These are phyloP conservation scores for Cruciata laevipes DNA, from an alignment of 257 asterid genomes.

Conservation along the genomic window DNA sequence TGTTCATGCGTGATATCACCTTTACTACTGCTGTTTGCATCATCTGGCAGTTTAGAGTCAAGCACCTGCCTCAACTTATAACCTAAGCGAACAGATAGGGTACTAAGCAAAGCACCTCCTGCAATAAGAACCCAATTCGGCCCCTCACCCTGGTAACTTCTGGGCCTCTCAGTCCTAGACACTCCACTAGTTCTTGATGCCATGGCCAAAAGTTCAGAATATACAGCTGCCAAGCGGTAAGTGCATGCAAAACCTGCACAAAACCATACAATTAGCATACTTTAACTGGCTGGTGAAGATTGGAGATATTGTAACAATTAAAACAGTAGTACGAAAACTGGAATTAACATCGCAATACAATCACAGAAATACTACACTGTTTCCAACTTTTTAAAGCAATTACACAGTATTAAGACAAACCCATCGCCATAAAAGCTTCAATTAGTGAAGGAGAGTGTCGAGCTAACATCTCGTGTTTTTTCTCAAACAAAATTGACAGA, in stretches of 20 bases:
- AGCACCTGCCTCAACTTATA: constrained; percentile 71
- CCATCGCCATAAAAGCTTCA: not conserved
- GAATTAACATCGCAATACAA: too few species aligned
- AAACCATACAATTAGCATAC: constrained; percentile 1
- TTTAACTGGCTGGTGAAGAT: not conserved
- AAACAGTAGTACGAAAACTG: too few species aligned
- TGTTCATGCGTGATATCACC: constrained; percentile 30
- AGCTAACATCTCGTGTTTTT: not conserved
- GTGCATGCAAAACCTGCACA: constrained; percentile 24
- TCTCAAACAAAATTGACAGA: not conserved
- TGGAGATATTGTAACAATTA: not conserved
- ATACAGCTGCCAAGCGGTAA: constrained; percentile 13
- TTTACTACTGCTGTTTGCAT: constrained; percentile 32
- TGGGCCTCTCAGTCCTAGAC: constrained; percentile 35
- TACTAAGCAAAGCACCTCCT: constrained; percentile 73
- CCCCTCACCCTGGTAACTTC: constrained; percentile 47
- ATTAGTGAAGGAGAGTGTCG: not conserved
- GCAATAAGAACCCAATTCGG: constrained; percentile 81
- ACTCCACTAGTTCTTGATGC: constrained; percentile 43
- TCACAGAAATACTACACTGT: not conserved
- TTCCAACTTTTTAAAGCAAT: too few species aligned
- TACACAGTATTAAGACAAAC: not conserved
- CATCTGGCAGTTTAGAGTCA: constrained; percentile 47
- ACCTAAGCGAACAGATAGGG: constrained; percentile 69
- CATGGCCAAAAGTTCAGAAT: constrained; percentile 32